These are phyloP conservation scores for Lasiosphaeria ovina DNA, from an alignment of 495 filamentous ascomycete genomes.

Conservation along the genomic window DNA sequence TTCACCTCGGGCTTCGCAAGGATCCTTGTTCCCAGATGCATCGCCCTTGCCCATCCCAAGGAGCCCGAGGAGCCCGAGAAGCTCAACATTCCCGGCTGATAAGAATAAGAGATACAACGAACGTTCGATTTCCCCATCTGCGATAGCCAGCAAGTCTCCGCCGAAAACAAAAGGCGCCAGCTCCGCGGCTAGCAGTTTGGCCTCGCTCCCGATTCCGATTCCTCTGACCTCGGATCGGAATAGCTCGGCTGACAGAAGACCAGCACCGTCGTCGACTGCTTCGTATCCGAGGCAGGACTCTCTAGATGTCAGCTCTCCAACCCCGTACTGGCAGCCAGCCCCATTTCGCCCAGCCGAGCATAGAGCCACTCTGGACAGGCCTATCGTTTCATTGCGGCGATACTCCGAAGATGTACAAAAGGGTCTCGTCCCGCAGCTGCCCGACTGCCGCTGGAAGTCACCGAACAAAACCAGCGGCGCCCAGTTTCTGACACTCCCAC, in stretches of 20 bases:
- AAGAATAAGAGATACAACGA: constrained; percentile 28
- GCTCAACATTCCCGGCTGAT: constrained; percentile 33
- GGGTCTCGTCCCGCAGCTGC: constrained; percentile 32
- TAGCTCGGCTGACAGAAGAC: constrained; percentile 22
- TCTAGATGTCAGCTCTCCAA: constrained; percentile 19
- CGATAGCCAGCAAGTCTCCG: constrained; percentile 27
- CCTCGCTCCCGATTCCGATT: constrained; percentile 7
- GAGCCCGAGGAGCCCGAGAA: constrained; percentile 30
- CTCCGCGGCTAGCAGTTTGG: constrained; percentile 16
- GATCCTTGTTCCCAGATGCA: constrained; percentile 16
- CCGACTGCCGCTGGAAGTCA: constrained; percentile 37
- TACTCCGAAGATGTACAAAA: constrained; percentile 36
- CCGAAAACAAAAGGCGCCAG: constrained; percentile 22
- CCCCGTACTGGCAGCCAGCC: constrained; percentile 29
- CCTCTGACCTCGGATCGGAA: constrained; percentile 15
- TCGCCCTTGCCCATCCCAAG: constrained; percentile 8
- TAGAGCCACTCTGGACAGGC: constrained; percentile 16
- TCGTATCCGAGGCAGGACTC: constrained; percentile 21
- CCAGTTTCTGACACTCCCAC: constrained; percentile 42
- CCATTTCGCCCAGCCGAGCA: constrained; percentile 27
- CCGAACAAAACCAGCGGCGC: constrained; percentile 22
- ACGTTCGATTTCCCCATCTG: constrained; percentile 28
- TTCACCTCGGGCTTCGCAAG: constrained; percentile 11
- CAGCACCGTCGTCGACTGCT: constrained; percentile 18
- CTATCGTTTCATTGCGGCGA: constrained; percentile 31